Conservation (phyloP, 2,329 filamentous ascomycete genomes). For the Stagonosporopsis vannaccii region DNA sequence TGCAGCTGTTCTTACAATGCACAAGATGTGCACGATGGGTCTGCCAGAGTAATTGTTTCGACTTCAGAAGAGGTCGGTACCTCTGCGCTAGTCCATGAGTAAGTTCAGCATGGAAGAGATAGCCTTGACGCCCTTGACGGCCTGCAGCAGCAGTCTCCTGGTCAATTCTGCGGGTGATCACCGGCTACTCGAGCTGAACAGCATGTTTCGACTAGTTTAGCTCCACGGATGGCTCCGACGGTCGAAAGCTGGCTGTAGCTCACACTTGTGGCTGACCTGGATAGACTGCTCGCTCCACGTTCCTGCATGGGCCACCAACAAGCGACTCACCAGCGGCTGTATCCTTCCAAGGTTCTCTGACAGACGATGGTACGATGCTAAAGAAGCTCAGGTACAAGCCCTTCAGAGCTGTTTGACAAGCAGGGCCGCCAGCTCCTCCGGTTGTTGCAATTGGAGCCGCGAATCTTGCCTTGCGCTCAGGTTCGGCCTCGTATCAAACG, state of each 20-base stretch:
- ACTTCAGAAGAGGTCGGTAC: neutral
- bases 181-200: neutral
- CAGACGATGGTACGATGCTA: neutral
- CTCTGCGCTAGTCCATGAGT: neutral
- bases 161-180: neutral
- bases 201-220: neutral
- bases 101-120: neutral
- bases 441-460: conserved; percentile 1
- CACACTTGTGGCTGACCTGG: conserved; percentile 7
- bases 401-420: neutral
- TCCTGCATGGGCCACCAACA: conserved; percentile 12
- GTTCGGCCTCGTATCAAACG: conserved; percentile 5
- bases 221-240: neutral
- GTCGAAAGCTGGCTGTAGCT: conserved; percentile 1
- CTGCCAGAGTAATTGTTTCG: neutral
- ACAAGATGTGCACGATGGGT: neutral
- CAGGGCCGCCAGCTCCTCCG: neutral
- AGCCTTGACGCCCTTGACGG: neutral
- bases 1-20: neutral
- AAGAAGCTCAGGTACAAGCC: conserved; percentile 6
- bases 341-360: conserved; percentile 3
- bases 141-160: neutral
- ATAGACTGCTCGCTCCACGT: conserved; percentile 5
- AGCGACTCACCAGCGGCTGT: conserved; percentile 4
- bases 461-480: neutral